Evolutionary conservation across 2,329 filamentous ascomycete genomes (phyloP), one percentile per base, ranked within the genome.

Genomic region (Zymoseptoria tritici): DNA sequence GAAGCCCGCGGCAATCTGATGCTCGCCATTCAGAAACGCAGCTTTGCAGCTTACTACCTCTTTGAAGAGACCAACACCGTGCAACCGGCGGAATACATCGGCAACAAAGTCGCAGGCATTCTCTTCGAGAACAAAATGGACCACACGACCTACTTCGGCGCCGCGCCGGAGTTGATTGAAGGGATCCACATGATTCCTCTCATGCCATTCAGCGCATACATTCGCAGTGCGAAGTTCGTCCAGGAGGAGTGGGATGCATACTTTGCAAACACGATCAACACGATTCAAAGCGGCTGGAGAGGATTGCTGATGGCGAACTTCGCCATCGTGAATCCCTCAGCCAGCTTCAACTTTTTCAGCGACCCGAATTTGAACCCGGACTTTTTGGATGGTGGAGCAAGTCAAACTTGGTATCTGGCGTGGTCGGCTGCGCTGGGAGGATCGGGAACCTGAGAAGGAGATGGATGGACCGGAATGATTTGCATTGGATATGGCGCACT

Each of bases 111-210:
- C 6, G 79, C 81, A 1, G 83, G 83, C 16, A 85, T 86, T 2
- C 54, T 73, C 8, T 97, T 97, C 69, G 93, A 97, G 76, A 97
- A 97, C 79, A 97, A 97, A 76, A 83, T 91, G 57, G 90, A 97
- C 73, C 91, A 97, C 74, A 88, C 89, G 3, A 97, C 93, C 0
- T 97, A 91, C 76, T 97, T 97, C 69, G 90, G 90, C 52, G 73
- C 61, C 21, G 66, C 68, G 24, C 63, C 68, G 20, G 72, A 75
- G 56, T 73, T 67, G 56, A 64, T 68, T 52, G 77, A 84, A 69
- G 88, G 89, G 60, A 92, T 93, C 67, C 89, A 94, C 76, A 93
- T 94, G 89, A 80, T 93, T 29, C 90, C 90, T 0, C 76, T 92
- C 52, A 79, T 87, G 55, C 86, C 90, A 2, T 79, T 82, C 58